phyloP scores from a whole-genome alignment of 441 rosid genomes.

The California macrophylla region DNA sequence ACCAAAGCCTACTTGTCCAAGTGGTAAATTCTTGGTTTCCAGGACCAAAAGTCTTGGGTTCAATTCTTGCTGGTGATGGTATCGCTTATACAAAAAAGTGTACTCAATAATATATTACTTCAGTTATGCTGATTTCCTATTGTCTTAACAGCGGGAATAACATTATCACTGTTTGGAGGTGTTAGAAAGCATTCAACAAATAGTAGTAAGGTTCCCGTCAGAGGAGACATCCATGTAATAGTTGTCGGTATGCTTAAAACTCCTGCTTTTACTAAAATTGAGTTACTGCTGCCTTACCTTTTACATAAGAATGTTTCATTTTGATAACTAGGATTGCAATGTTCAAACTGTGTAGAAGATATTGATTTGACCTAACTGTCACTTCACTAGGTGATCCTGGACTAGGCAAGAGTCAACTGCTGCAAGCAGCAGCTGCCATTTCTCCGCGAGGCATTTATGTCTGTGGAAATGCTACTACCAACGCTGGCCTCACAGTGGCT shows the following conservation, averaged over 20 bases:
- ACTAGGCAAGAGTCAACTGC: slow-evolving; percentile 88
- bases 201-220: slow-evolving; percentile 88
- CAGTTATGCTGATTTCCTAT: slow-evolving; percentile 15
- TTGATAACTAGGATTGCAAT: neutral
- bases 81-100: neutral
- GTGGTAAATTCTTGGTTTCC: neutral
- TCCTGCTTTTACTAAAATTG: slow-evolving; percentile 2
- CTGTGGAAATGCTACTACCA: slow-evolving; percentile 94
- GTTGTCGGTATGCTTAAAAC: slow-evolving; percentile 63
- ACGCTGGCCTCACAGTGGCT: slow-evolving; percentile 97
- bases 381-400: slow-evolving; percentile 86
- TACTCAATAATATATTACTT: slow-evolving; percentile 8
- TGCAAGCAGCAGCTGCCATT: slow-evolving; percentile 93
- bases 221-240: slow-evolving; percentile 98
- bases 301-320: neutral
- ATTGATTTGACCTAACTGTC: slow-evolving; percentile 7
- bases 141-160: slow-evolving; percentile 71
- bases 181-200: slow-evolving; percentile 84
- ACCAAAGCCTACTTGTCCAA: neutral
- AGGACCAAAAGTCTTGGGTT: neutral
- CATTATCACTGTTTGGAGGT: slow-evolving; percentile 89
- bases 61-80: neutral
- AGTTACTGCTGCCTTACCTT: neutral
- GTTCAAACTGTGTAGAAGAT: slow-evolving; percentile 8
- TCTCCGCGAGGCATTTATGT: slow-evolving; percentile 97